Conservation (phyloP, 169 alveolate genomes). For the Condylostoma magnum region DNA sequence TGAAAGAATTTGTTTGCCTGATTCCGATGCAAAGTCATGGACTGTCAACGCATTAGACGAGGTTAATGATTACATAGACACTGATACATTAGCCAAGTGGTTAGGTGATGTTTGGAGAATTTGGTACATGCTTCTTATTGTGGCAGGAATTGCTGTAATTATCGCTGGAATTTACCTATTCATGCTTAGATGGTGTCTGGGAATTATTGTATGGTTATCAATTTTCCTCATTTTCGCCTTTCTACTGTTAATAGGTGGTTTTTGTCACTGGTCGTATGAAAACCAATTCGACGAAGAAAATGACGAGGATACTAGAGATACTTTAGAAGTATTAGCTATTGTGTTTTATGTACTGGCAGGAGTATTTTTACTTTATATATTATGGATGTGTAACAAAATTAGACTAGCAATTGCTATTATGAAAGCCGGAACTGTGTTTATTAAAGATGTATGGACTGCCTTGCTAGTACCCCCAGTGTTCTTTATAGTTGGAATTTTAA, state of each 20-base stretch:
- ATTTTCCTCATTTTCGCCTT: background rate
- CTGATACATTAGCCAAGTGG: background rate
- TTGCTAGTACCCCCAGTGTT: conserved; percentile 63
- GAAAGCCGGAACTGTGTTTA: conserved; percentile 76
- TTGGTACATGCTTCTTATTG: conserved; percentile 7
- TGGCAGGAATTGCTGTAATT: conserved; percentile 1
- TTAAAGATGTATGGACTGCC: conserved; percentile 46
- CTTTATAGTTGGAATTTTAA: conserved; percentile 52
- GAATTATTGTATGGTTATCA: conserved; percentile 26
- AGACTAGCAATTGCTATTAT: conserved; percentile 81
- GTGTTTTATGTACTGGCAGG: background rate
- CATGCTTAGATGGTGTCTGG: background rate
- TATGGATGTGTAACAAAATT: conserved; percentile 69
- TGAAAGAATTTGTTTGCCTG: conserved; percentile 23
- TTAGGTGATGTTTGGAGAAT: background rate
- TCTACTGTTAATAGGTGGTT: conserved; percentile 2
- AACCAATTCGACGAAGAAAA: conserved; percentile 12
- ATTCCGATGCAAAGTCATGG: background rate
- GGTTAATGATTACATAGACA: background rate
- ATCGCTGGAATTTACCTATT: conserved; percentile 17
- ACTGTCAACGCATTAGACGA: conserved; percentile 5
- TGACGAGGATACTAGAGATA: background rate
- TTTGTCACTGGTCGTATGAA: conserved; percentile 10
- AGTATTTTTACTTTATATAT: conserved; percentile 11
- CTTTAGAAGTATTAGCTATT: background rate